Evolutionary conservation across 257 asterid species (phyloP).

Genomic region (Solanum piurae): DNA sequence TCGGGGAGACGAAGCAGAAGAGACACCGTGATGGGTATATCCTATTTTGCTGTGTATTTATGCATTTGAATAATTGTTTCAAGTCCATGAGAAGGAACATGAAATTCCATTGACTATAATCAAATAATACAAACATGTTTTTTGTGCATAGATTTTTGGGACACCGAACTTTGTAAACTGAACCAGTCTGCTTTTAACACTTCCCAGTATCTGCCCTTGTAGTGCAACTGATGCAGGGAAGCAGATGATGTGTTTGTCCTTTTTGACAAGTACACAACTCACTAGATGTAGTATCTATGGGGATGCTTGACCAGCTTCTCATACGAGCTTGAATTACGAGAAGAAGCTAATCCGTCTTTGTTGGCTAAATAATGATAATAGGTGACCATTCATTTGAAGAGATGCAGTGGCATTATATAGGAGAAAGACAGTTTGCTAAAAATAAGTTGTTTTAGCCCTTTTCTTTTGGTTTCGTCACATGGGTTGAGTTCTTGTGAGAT

Average conservation of each 20-base stretch:
- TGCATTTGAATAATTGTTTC: not conserved
- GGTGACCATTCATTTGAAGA: not conserved
- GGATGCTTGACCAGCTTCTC: not conserved
- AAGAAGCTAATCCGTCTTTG: not conserved
- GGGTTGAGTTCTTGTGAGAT: not conserved
- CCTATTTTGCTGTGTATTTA: not conserved
- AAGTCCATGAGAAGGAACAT: not conserved
- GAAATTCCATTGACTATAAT: not conserved
- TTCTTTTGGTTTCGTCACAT: not conserved
- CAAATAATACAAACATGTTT: not conserved
- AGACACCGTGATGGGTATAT: conserved; percentile 84
- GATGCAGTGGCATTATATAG: not conserved
- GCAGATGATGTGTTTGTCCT: not conserved
- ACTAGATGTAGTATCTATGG: not conserved
- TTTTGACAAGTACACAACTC: not conserved
- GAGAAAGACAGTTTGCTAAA: not conserved
- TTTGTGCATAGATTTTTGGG: not conserved
- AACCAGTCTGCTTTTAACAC: not conserved
- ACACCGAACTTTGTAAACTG: not conserved
- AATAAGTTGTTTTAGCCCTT: not conserved
- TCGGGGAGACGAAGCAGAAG: conserved; percentile 63
- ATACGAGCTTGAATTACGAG: not conserved
- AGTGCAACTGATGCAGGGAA: not conserved
- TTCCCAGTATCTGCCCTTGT: not conserved
- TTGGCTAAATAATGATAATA: not conserved